Evolutionary conservation across 352 stramenopile species (phyloP).

Genomic region (Phytophthora cryptogea): DNA sequence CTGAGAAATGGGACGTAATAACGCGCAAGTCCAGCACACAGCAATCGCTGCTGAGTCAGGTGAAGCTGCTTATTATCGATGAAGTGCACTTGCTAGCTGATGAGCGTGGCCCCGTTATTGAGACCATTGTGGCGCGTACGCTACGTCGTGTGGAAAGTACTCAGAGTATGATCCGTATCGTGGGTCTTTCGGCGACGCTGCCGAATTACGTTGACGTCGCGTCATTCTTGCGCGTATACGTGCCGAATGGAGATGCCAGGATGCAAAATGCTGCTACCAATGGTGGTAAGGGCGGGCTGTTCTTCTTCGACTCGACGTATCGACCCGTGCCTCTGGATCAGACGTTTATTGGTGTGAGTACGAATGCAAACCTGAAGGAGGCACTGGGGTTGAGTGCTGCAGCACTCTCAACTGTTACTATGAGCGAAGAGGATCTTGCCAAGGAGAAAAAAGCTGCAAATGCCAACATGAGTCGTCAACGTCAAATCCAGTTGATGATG

Average conservation of each 20-base stretch:
- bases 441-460: constrained; percentile 45
- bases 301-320: constrained; percentile 98
- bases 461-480: constrained; percentile 57
- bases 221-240: constrained; percentile 95
- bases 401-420: constrained; percentile 50
- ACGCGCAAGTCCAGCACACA: constrained; percentile 96
- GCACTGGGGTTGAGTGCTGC: constrained; percentile 55
- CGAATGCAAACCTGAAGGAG: constrained; percentile 66
- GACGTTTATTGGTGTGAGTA: constrained; percentile 97
- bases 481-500: constrained; percentile 81
- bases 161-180: constrained; percentile 97
- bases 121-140: constrained; percentile 98
- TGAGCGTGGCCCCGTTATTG: constrained; percentile 98
- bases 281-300: constrained; percentile 90
- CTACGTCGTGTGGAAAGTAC: constrained; percentile 97
- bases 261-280: constrained; percentile 78
- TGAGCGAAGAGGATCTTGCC: constrained; percentile 49
- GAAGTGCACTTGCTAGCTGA: constrained; percentile 99
- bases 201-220: constrained; percentile 99
- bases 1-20: constrained; percentile 99
- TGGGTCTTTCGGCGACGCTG: constrained; percentile 98
- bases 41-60: constrained; percentile 87
- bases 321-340: constrained; percentile 98
- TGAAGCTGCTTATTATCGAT: constrained; percentile 99
- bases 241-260: constrained; percentile 50